phyloP scores from a whole-genome alignment of 2,329 filamentous ascomycete genomes.

The Aspergillus novofumigatus region DNA sequence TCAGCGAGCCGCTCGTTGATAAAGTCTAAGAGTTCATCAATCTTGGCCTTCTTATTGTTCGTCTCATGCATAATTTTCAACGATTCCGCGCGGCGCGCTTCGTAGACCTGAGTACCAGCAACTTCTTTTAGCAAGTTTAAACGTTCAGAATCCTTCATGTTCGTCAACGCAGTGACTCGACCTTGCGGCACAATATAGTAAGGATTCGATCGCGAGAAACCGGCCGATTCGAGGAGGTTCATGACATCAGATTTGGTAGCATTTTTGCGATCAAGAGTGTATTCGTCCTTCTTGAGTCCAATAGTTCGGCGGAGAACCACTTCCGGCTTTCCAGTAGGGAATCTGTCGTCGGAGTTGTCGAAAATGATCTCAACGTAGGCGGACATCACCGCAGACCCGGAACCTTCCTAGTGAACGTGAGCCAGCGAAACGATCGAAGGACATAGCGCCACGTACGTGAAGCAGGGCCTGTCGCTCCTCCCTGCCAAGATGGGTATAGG shows the following conservation, averaged over 20 bases:
- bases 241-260: slow-evolving; percentile 91
- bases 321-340: slow-evolving; percentile 88
- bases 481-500: slow-evolving; percentile 90
- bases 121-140: slow-evolving; percentile 92
- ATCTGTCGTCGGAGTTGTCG: slow-evolving; percentile 94
- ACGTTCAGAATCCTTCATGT: slow-evolving; percentile 95
- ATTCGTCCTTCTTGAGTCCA: slow-evolving; percentile 96
- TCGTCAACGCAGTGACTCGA: slow-evolving; percentile 90
- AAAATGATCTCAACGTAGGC: slow-evolving; percentile 99
- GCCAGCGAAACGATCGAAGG: slow-evolving; percentile 4
- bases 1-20: slow-evolving; percentile 87
- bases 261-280: slow-evolving; percentile 94
- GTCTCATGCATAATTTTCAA: slow-evolving; percentile 97
- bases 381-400: slow-evolving; percentile 95
- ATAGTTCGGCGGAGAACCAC: slow-evolving; percentile 90
- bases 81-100: slow-evolving; percentile 83
- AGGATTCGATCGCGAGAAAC: slow-evolving; percentile 94
- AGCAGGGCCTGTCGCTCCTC: slow-evolving; percentile 93
- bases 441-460: slow-evolving; percentile 53
- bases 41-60: slow-evolving; percentile 89
- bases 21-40: slow-evolving; percentile 85
- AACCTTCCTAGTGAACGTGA: slow-evolving; percentile 65
- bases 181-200: slow-evolving; percentile 99
- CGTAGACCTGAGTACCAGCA: slow-evolving; percentile 96
- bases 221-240: slow-evolving; percentile 90